phyloP scores from a whole-genome alignment of 2,329 filamentous ascomycete species.

The Phialocephala sp. region DNA sequence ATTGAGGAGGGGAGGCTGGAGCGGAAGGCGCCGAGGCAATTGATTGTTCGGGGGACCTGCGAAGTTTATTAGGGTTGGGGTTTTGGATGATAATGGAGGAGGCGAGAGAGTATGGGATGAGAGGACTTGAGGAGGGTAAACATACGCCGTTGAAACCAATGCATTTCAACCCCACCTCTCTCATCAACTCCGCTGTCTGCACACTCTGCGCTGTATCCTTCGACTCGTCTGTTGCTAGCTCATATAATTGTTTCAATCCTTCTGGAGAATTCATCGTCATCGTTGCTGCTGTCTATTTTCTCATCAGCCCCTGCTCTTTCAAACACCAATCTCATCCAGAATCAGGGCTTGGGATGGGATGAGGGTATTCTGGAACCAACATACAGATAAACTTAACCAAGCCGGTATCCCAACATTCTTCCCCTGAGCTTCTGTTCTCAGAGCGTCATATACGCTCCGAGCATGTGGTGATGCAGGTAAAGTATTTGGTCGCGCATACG shows the following conservation, averaged over 20 bases:
- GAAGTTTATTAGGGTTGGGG: conserved; percentile 45
- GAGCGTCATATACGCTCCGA: conserved; percentile 64
- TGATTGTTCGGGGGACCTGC: conserved; percentile 79
- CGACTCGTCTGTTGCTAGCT: conserved; percentile 33
- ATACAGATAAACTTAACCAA: conserved; percentile 71
- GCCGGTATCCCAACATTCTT: conserved; percentile 66
- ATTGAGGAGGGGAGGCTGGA: conserved; percentile 64
- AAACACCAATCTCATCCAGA: not conserved
- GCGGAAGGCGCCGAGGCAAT: conserved; percentile 76
- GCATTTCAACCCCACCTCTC: conserved; percentile 77
- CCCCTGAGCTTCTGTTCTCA: conserved; percentile 66
- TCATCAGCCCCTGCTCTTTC: conserved; percentile 18
- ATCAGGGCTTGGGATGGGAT: not conserved
- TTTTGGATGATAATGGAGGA: too few species aligned
- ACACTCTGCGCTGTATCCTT: conserved; percentile 36
- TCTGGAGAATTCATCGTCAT: conserved; percentile 88
- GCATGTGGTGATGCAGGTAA: conserved; percentile 69
- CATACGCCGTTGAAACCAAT: conserved; percentile 74
- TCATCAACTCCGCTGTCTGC: conserved; percentile 68
- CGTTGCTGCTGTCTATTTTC: conserved; percentile 72
- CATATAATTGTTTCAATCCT: conserved; percentile 64
- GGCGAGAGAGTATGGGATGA: too few species aligned
- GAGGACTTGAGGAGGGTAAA: conserved; percentile 43
- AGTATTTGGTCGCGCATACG: conserved; percentile 69
- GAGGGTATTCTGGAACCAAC: conserved; percentile 25